These are phyloP conservation scores for Caryopteris hybrid DNA, from an alignment of 305 asterid genomes.

Conservation along the genomic window DNA sequence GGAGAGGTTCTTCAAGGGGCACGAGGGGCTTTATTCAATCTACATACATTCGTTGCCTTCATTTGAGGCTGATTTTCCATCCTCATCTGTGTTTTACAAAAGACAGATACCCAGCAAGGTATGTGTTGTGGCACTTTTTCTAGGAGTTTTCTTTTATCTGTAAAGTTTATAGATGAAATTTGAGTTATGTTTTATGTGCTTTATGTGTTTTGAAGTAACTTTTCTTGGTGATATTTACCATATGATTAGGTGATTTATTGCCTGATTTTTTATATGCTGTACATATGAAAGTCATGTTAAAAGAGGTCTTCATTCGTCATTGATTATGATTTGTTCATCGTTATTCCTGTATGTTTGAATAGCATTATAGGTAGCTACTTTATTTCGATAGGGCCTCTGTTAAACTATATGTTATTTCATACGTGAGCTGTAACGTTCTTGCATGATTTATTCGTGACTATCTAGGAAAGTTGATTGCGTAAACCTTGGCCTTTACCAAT, in stretches of 20 bases:
- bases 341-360: not conserved
- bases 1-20: conserved; percentile 86
- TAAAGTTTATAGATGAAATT: not conserved
- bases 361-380: not conserved
- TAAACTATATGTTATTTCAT: not conserved
- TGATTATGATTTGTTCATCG: not conserved
- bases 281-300: not conserved
- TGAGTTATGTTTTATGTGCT: not conserved
- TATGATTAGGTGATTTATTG: not conserved
- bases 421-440: not conserved
- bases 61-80: conserved; percentile 47
- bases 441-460: not conserved
- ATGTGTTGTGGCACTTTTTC: not conserved
- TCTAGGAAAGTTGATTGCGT: not conserved
- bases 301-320: not conserved
- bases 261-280: not conserved
- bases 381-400: not conserved
- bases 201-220: not conserved
- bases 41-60: conserved; percentile 83
- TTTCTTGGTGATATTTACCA: not conserved
- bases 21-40: conserved; percentile 58
- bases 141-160: not conserved
- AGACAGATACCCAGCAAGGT: conserved; percentile 94
- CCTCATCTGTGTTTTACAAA: conserved; percentile 63
- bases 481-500: not conserved